Evolutionary conservation across 345 rosid species (phyloP).

Genomic region (Salix udensis): DNA sequence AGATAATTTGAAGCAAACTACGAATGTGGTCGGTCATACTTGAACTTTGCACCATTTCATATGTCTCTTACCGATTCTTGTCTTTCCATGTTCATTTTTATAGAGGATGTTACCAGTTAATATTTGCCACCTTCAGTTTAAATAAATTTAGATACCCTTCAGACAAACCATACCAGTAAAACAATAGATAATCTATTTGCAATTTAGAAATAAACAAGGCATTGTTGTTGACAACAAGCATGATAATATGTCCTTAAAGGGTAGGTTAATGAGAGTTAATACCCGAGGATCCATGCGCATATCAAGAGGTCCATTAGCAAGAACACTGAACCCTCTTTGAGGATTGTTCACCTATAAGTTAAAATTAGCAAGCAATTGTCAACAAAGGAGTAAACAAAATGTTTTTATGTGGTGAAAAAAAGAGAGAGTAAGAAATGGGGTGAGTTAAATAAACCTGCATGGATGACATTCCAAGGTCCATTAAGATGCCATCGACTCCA

Average conservation of each 20-base stretch:
- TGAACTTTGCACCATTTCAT: no score
- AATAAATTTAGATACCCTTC: neutral
- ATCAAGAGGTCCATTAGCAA: conserved; percentile 85
- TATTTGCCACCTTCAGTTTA: neutral
- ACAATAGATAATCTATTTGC: neutral
- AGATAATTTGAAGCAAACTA: no score
- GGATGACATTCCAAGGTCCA: conserved; percentile 98
- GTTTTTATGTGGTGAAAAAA: neutral
- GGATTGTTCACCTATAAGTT: conserved; percentile 75
- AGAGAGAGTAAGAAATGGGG: neutral
- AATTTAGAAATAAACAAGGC: neutral
- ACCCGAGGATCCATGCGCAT: conserved; percentile 99
- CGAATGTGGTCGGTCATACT: no score
- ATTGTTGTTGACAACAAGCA: neutral
- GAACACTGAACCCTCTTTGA: conserved; percentile 79
- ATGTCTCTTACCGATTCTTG: no score
- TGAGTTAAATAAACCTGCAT: conserved; percentile 63
- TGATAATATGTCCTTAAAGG: neutral
- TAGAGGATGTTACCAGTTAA: neutral
- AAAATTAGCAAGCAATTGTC: neutral
- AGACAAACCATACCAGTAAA: neutral
- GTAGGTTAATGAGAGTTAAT: neutral
- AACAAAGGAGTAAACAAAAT: neutral
- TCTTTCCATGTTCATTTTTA: neutral
- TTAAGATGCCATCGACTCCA: conserved; percentile 79